phyloP scores from a whole-genome alignment of 2,329 filamentous ascomycete genomes.

The Daldinia eschscholtzii region DNA sequence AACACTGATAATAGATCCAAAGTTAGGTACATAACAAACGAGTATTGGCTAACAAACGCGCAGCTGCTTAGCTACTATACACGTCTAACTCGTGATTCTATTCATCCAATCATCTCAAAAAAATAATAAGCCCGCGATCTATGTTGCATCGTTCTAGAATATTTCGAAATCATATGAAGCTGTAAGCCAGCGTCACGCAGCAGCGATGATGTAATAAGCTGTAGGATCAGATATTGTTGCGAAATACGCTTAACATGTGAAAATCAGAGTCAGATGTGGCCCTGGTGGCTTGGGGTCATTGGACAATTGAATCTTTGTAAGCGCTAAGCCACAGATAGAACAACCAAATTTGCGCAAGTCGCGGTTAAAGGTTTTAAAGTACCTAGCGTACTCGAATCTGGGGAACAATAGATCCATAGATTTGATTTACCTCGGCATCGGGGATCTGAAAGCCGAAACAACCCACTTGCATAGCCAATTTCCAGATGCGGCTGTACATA shows the following conservation, averaged over 20 bases:
- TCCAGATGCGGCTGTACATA: conserved; percentile 14
- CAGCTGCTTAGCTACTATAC: neutral
- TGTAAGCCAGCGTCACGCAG: neutral
- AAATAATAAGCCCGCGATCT: neutral
- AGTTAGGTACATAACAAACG: neutral
- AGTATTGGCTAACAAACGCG: conserved; percentile 4
- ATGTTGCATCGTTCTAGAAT: conserved; percentile 27
- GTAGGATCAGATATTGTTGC: conserved; percentile 7
- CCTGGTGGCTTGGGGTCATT: conserved; percentile 13
- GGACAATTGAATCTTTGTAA: conserved; percentile 2
- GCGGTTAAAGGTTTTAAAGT: conserved; percentile 10
- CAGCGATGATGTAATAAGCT: conserved; percentile 32
- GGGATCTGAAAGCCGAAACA: conserved; percentile 40
- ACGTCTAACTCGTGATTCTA: neutral
- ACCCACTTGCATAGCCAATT: conserved; percentile 16
- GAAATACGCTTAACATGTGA: conserved; percentile 35
- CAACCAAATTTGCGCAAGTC: conserved; percentile 23
- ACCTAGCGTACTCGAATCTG: conserved; percentile 1
- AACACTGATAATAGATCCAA: neutral
- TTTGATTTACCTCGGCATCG: conserved; percentile 49
- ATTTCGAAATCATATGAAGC: conserved; percentile 24
- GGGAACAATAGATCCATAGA: conserved; percentile 30
- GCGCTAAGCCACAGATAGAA: conserved; percentile 1
- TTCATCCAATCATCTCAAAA: neutral
- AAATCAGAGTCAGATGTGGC: conserved; percentile 24